phyloP scores from a whole-genome alignment of 208 protist genomes.

The Herpetomonas tarakana region DNA sequence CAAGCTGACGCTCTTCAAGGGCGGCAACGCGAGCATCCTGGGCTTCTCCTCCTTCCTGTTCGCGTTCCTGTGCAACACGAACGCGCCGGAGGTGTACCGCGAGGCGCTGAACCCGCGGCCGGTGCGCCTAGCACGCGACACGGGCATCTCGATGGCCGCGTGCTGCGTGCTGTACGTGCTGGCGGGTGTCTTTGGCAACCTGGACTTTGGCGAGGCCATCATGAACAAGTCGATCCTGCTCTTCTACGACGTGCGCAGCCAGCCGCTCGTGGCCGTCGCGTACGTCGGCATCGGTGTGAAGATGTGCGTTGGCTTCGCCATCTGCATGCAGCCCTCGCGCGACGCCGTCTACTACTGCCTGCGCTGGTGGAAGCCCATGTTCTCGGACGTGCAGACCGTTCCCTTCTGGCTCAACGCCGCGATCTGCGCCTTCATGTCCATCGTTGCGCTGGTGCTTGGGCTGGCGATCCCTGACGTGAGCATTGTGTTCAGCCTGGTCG shows the following conservation, averaged over 20 bases:
- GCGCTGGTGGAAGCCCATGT: constrained; percentile 36
- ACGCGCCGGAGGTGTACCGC: constrained; percentile 64
- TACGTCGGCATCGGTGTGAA: constrained; percentile 75
- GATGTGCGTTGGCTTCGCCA: constrained; percentile 71
- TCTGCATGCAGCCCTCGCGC: constrained; percentile 72
- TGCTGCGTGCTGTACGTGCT: constrained; percentile 74
- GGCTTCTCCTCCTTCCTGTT: constrained; percentile 86
- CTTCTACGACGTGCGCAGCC: constrained; percentile 48
- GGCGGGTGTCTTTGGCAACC: constrained; percentile 75
- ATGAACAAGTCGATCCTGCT: constrained; percentile 56
- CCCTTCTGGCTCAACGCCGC: constrained; percentile 54
- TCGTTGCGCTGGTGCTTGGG: constrained; percentile 29
- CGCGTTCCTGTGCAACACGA: constrained; percentile 77
- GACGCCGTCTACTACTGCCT: constrained; percentile 72
- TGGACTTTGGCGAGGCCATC: constrained; percentile 59
- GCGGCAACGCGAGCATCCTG: constrained; percentile 54
- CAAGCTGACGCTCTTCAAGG: constrained; percentile 48
- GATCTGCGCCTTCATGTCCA: constrained; percentile 53
- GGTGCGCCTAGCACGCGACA: constrained; percentile 41
- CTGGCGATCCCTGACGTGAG: constrained; percentile 20
- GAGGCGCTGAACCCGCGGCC: constrained; percentile 55
- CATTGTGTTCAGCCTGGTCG: constrained; percentile 56
- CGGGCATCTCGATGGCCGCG: constrained; percentile 48
- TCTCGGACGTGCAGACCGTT: constrained; percentile 40
- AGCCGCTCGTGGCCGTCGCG: constrained; percentile 48